These are phyloP conservation scores for Macaranga tanarius DNA, from an alignment of 441 rosid species.

Conservation along the genomic window DNA sequence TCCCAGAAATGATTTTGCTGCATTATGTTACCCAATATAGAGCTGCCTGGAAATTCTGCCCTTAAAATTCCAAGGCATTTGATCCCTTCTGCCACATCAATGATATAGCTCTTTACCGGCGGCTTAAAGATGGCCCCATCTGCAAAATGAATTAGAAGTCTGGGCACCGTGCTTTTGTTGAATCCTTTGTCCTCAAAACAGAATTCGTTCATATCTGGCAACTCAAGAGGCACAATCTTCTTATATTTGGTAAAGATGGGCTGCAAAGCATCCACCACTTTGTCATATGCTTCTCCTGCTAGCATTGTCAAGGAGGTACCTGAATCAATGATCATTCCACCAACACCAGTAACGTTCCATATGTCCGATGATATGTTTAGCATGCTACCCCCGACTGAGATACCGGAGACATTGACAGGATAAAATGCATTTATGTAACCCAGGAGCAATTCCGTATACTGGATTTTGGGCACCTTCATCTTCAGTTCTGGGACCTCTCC, in stretches of 20 bases:
- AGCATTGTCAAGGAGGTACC: constrained; percentile 33
- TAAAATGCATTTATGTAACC: constrained; percentile 17
- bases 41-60: background rate
- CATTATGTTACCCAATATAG: constrained; percentile 29
- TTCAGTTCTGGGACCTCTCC: constrained; percentile 2
- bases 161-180: constrained; percentile 11
- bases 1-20: constrained; percentile 40
- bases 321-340: constrained; percentile 32
- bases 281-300: constrained; percentile 14
- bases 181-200: constrained; percentile 19
- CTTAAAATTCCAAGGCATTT: constrained; percentile 27
- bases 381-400: constrained; percentile 25
- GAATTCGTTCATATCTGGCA: background rate
- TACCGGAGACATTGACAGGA: constrained; percentile 24
- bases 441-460: constrained; percentile 24
- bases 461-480: constrained; percentile 2
- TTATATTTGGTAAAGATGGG: constrained; percentile 7
- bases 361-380: constrained; percentile 15
- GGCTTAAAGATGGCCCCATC: constrained; percentile 29
- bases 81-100: constrained; percentile 16
- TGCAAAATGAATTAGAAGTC: constrained; percentile 24
- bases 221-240: background rate
- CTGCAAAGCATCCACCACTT: constrained; percentile 14
- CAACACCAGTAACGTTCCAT: constrained; percentile 13
- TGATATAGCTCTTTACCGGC: constrained; percentile 28